Evolutionary conservation across 2,329 filamentous ascomycete species (phyloP), one percentile per base, ranked within the genome.

Genomic region (Leptographium galeiforme): DNA sequence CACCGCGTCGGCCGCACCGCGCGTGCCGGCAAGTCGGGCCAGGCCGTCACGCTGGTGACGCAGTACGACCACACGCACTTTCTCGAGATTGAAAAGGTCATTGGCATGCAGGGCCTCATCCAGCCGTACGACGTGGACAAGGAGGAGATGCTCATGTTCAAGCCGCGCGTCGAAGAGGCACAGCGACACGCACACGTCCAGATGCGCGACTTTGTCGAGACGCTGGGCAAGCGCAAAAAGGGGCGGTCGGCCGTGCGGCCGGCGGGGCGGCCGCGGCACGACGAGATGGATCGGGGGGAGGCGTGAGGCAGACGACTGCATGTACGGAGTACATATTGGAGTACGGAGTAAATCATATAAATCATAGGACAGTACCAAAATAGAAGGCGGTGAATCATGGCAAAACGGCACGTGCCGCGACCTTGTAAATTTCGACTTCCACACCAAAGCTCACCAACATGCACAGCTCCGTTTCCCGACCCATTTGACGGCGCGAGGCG

Each of bases 1-100:
- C 89, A 95, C 67, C 79, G 89, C 51, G 89, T 95, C 1, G 89
- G 89, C 19, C 84, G 89, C 60, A 95, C 89, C 0, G 89, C 89
- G 0, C 81, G 89, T 67, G 89, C 89, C 0, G 89, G 89, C 34
- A 90, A 90, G 66, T 84, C 83, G 1, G 90, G 90, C 50, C 79
- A 87, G 45, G 89, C 89, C 10, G 77, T 95, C 48, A 87, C 76
- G 51, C 70, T 96, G 10, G 84, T 93, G 6, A 95, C 87, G 0
- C 89, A 95, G 67, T 95, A 94, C 60, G 89, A 95, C 62, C 71
- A 90, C 1, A 87, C 90, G 65, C 77, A 93, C 39, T 94, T 81
- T 68, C 70, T 84, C 62, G 75, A 89, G 19, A 95, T 95, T 50
- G 90, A 96, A 67, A 80, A 81, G 7, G 87, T 89, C 0, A 71